phyloP scores from a whole-genome alignment of 352 stramenopile genomes.

The Phytopythium oedochilum region DNA sequence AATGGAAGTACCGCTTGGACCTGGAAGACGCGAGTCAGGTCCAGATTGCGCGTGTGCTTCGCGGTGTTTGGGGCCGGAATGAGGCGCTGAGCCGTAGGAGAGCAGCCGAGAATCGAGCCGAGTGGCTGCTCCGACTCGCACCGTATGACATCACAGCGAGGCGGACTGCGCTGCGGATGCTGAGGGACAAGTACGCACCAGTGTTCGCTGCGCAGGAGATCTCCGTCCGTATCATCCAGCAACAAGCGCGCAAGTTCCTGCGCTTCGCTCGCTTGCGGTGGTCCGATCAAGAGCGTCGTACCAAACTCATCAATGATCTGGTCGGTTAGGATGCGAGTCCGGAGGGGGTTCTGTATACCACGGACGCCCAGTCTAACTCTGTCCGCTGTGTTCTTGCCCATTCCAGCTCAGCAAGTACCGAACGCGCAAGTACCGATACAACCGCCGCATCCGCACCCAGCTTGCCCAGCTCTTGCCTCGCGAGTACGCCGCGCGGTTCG shows the following conservation, averaged over 20 bases:
- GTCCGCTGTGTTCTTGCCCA: not conserved
- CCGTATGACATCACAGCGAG: constrained; percentile 38
- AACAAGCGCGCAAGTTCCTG: constrained; percentile 28
- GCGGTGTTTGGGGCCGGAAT: constrained; percentile 53
- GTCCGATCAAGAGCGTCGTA: constrained; percentile 20
- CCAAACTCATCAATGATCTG: constrained; percentile 35
- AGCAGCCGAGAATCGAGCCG: constrained; percentile 14
- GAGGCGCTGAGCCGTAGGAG: constrained; percentile 11
- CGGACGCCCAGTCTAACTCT: too few species aligned
- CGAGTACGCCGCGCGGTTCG: constrained; percentile 40
- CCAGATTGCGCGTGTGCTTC: constrained; percentile 56
- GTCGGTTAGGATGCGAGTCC: constrained; percentile 25
- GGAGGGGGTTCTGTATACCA: too few species aligned
- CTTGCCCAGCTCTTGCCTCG: constrained; percentile 35
- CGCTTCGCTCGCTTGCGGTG: constrained; percentile 39
- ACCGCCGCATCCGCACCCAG: constrained; percentile 39
- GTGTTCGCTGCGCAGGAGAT: constrained; percentile 63
- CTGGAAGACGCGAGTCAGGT: constrained; percentile 62
- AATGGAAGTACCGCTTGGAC: constrained; percentile 71
- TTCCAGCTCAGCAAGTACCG: constrained; percentile 38
- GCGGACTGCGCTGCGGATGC: constrained; percentile 25
- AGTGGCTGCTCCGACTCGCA: constrained; percentile 23
- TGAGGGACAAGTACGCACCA: constrained; percentile 38
- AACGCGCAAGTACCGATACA: constrained; percentile 71
- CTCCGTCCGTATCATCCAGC: constrained; percentile 43